These are phyloP conservation scores for Talaromyces rugulosus DNA, from an alignment of 2,329 filamentous ascomycete species.

Conservation along the genomic window DNA sequence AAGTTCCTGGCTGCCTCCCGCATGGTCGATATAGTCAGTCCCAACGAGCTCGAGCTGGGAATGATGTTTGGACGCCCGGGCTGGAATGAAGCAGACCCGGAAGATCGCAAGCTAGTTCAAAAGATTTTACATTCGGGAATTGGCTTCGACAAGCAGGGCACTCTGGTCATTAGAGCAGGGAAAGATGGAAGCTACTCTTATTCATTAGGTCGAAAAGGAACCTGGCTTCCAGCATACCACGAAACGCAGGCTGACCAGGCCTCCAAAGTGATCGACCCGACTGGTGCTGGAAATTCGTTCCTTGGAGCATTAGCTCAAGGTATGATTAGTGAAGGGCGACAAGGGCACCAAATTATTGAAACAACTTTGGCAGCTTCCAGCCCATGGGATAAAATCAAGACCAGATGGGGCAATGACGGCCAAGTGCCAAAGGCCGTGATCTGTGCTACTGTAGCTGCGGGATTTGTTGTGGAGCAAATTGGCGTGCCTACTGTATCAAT, in stretches of 20 bases:
- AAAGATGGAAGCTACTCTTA: conserved; percentile 55
- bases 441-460: conserved; percentile 78
- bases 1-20: conserved; percentile 51
- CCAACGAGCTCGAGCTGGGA: conserved; percentile 87
- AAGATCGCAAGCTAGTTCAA: conserved; percentile 29
- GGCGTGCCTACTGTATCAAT: conserved; percentile 61
- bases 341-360: conserved; percentile 26
- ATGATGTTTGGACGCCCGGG: conserved; percentile 66
- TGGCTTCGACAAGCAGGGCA: conserved; percentile 32
- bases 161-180: conserved; percentile 55
- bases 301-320: conserved; percentile 60
- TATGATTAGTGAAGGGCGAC: conserved; percentile 42
- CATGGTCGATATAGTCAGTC: conserved; percentile 60
- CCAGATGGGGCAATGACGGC: conserved; percentile 45
- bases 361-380: conserved; percentile 45
- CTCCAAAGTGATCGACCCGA: conserved; percentile 73
- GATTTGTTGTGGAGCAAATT: conserved; percentile 92
- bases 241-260: conserved; percentile 27
- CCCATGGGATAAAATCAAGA: conserved; percentile 44
- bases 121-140: conserved; percentile 34
- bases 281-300: conserved; percentile 90
- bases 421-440: conserved; percentile 62
- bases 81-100: conserved; percentile 27
- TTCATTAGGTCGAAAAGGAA: conserved; percentile 30
- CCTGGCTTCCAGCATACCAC: conserved; percentile 79